Base-by-base conservation (phyloP, 2,329 filamentous ascomycete genomes). In the Microdochium paspali region DNA sequence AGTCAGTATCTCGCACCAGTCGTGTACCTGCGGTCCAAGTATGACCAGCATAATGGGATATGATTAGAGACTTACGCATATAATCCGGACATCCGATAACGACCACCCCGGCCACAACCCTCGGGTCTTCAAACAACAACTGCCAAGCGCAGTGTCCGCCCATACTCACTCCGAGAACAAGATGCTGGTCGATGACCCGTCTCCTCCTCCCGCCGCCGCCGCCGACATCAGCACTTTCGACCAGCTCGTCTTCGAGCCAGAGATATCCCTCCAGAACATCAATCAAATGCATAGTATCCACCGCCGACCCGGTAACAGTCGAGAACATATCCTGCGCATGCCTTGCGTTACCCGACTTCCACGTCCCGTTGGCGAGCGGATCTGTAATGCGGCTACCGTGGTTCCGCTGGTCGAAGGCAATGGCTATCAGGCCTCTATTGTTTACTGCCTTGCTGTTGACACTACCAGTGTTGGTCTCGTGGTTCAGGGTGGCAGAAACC, bases 281-380 rank as follows among this genome's bases (percentile, higher is more conserved):
- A 54, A 97, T 84, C 51, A 97, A 68, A 10, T 83, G 72, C 15
- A 76, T 79, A 28, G 84, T 82, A 63, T 97, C 91, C n/a, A 71
- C 66, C 13, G 85, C 84, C 0, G 87, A 91, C 46, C 79, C 76
- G 65, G 80, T 78, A 50, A 90, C 84, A 51, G 81, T 79, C 25
- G 79, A 82, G 61, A 93, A 90, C 90, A 98, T 95, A 64, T 98
- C 93, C 61, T 88, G 81, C 0, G 90, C 91, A 68, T 97, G 93
- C 6, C 74, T 78, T 30, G 76, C 70, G 61, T 96, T 95, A 25
- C 89, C 90, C 31, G 79, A 67, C 40, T 79, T 77, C 91, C 90
- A 97, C 3, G 84, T 75, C 55, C 84, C 73, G 62, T 96, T 97
- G 24, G 85, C 81, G 18, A 74, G 55, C 7, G 77, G 68, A 56